Evolutionary conservation across 495 filamentous ascomycete species (phyloP).

Genomic region (Podospora australis): DNA sequence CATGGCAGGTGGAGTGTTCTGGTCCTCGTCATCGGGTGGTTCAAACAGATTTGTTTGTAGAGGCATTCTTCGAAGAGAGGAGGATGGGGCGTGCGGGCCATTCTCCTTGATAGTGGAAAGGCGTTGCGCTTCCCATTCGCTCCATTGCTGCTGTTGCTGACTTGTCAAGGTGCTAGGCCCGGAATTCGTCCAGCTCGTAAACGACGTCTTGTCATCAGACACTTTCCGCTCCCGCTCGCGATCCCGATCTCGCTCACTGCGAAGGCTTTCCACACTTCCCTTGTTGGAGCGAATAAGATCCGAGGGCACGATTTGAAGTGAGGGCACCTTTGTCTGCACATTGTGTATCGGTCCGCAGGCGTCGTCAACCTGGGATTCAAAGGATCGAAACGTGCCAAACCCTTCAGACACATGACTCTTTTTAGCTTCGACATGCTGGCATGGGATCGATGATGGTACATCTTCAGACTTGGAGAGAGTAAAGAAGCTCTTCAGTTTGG

Average conservation of each 20-base stretch:
- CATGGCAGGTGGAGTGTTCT: background rate
- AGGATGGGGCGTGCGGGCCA: conserved; percentile 42
- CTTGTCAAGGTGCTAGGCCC: conserved; percentile 40
- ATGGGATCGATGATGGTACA: conserved; percentile 34
- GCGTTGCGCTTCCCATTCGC: conserved; percentile 48
- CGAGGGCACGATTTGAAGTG: conserved; percentile 31
- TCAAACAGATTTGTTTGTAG: conserved; percentile 15
- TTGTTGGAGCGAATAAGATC: conserved; percentile 37
- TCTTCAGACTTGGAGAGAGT: conserved; percentile 38
- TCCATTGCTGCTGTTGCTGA: conserved; percentile 29
- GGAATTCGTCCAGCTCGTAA: conserved; percentile 73
- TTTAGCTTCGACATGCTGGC: conserved; percentile 46
- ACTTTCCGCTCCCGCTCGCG: conserved; percentile 33
- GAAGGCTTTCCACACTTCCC: conserved; percentile 47
- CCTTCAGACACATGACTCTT: conserved; percentile 39
- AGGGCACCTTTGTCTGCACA: conserved; percentile 37
- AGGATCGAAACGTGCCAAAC: conserved; percentile 9
- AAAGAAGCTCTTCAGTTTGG: conserved; percentile 55
- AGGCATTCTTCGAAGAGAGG: conserved; percentile 26
- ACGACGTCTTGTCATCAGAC: conserved; percentile 53
- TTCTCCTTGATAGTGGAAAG: conserved; percentile 63
- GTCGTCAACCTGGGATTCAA: conserved; percentile 1
- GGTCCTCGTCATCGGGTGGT: background rate
- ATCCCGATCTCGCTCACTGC: conserved; percentile 42
- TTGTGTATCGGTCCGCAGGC: conserved; percentile 33